These are phyloP conservation scores for Starmerella scarabaei DNA, from an alignment of 805 yeast genomes.

Conservation along the genomic window DNA sequence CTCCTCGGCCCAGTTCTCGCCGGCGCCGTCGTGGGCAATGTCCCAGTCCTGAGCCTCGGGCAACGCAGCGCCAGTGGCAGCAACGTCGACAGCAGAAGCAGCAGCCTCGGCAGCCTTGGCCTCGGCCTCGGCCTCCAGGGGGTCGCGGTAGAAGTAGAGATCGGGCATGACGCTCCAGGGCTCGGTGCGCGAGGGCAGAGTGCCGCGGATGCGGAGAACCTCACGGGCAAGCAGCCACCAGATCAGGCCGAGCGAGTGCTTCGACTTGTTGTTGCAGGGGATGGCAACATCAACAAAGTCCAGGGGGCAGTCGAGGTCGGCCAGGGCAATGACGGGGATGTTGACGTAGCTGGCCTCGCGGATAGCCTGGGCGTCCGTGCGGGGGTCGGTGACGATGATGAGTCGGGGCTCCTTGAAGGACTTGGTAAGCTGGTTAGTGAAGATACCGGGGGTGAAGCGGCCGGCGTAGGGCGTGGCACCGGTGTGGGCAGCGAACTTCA, in stretches of 20 bases:
- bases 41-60: slow-evolving; percentile 34
- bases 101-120: slow-evolving; percentile 52
- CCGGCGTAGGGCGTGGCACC: slow-evolving; percentile 99
- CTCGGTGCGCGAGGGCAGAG: slow-evolving; percentile 88
- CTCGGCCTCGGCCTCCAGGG: slow-evolving; percentile 91
- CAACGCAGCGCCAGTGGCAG: slow-evolving; percentile 7
- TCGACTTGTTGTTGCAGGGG: slow-evolving; percentile 99
- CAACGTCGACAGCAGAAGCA: slow-evolving; percentile 34
- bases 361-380: slow-evolving; percentile 99
- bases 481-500: slow-evolving; percentile 98
- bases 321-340: slow-evolving; percentile 99
- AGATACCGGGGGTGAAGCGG: slow-evolving; percentile 99
- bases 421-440: slow-evolving; percentile 99
- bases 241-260: slow-evolving; percentile 98
- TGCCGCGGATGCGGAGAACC: slow-evolving; percentile 97
- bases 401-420: slow-evolving; percentile 99
- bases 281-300: slow-evolving; percentile 99
- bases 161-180: slow-evolving; percentile 99
- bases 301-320: slow-evolving; percentile 97
- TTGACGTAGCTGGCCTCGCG: slow-evolving; percentile 99
- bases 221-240: slow-evolving; percentile 99
- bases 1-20: slow-evolving; percentile 36
- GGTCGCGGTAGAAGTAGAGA: slow-evolving; percentile 99
- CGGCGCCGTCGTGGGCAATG: slow-evolving; percentile 34
- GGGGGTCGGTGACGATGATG: slow-evolving; percentile 98